Evolutionary conservation across 1,284 basidiomycete genomes (phyloP).

Genomic region (Fomitiporia mediterranea): DNA sequence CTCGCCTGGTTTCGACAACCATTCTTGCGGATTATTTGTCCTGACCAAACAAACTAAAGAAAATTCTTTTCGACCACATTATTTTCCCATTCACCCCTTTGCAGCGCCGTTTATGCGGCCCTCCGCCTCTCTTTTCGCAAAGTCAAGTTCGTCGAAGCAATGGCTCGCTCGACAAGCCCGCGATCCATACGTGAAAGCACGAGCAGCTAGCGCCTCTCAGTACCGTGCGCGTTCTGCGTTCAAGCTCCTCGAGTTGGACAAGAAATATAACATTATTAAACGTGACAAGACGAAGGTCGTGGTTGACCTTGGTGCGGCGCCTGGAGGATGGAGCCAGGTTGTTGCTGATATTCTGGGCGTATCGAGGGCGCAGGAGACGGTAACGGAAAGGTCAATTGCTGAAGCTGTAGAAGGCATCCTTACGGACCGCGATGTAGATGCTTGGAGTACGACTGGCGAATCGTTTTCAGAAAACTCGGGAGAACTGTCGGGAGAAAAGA

Average conservation of each 20-base stretch:
- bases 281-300: conserved; percentile 48
- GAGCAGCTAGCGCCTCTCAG: conserved; percentile 36
- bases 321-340: conserved; percentile 87
- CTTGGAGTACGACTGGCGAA: conserved; percentile 17
- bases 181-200: conserved; percentile 67
- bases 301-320: conserved; percentile 83
- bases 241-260: conserved; percentile 75
- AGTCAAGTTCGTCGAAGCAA: conserved; percentile 33
- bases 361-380: conserved; percentile 19
- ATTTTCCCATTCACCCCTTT: not conserved
- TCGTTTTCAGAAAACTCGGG: conserved; percentile 5
- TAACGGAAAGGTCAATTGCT: conserved; percentile 1
- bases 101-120: conserved; percentile 9
- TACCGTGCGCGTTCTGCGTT: conserved; percentile 82
- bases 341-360: conserved; percentile 57
- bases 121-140: conserved; percentile 6
- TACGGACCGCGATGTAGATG: conserved; percentile 15
- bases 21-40: not conserved
- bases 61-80: not conserved
- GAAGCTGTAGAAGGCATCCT: conserved; percentile 8
- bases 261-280: conserved; percentile 41
- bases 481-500: conserved; percentile 20
- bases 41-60: not conserved
- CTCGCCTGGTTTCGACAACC: no score
- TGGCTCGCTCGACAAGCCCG: conserved; percentile 61